Evolutionary conservation across 495 filamentous ascomycete genomes (phyloP).

Genomic region (Penicillium chermesinum): DNA sequence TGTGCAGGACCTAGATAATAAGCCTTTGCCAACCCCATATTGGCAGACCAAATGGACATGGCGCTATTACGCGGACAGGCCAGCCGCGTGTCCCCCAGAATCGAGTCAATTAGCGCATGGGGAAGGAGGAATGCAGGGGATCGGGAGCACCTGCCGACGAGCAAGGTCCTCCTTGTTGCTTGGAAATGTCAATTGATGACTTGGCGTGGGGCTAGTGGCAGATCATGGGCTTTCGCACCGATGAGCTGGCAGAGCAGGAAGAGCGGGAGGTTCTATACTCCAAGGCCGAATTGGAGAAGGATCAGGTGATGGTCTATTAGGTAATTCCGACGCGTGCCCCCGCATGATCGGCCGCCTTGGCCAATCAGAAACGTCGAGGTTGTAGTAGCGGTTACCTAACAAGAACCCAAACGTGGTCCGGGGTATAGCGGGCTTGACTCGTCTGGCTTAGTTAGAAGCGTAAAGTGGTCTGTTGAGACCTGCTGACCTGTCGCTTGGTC

Average conservation of each 20-base stretch:
- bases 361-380: conserved; percentile 7
- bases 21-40: conserved; percentile 22
- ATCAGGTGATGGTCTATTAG: conserved; percentile 26
- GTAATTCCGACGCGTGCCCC: conserved; percentile 20
- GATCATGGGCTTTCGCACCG: too few relatives aligned
- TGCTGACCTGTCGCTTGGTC: conserved; percentile 18
- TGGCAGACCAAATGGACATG: conserved; percentile 1
- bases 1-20: too few relatives aligned
- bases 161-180: neutral
- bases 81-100: too few relatives aligned
- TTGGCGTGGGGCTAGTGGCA: neutral
- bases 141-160: too few relatives aligned
- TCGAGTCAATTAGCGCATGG: too few relatives aligned
- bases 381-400: conserved; percentile 20
- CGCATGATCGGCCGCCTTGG: conserved; percentile 18
- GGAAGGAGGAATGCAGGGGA: too few relatives aligned
- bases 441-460: too few relatives aligned
- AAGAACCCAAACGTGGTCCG: conserved; percentile 17
- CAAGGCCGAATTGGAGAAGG: conserved; percentile 4
- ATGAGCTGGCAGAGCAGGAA: too few relatives aligned
- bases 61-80: too few relatives aligned
- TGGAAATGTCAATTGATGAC: neutral
- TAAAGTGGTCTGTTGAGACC: neutral
- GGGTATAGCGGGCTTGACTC: conserved; percentile 11
- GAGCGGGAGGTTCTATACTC: neutral